Conservation (phyloP, 495 filamentous ascomycete species). For the Clohesyomyces aquaticus region DNA sequence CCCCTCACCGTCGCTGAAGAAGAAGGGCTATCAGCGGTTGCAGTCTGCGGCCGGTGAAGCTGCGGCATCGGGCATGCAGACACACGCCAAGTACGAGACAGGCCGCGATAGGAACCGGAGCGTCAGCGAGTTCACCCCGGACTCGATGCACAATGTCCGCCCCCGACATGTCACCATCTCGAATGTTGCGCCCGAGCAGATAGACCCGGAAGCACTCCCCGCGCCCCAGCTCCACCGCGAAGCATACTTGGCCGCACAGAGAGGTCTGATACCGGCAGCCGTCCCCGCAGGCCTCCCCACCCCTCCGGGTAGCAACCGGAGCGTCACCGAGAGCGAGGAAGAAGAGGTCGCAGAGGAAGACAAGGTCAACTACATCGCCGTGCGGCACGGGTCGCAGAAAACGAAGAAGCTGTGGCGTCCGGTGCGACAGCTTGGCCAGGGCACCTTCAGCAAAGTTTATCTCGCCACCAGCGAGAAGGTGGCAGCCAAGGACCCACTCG, state of each 20-base stretch:
- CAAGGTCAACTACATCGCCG: slow-evolving; percentile 65
- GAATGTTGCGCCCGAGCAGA: slow-evolving; percentile 17
- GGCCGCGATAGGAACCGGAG: slow-evolving; percentile 72
- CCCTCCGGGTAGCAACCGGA: slow-evolving; percentile 66
- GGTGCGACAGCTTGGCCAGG: slow-evolving; percentile 80
- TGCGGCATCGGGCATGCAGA: slow-evolving; percentile 41
- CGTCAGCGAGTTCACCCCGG: slow-evolving; percentile 83
- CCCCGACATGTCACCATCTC: slow-evolving; percentile 73
- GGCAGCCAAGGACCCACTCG: slow-evolving; percentile 45
- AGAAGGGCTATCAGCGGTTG: slow-evolving; percentile 40
- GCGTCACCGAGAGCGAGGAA: slow-evolving; percentile 56
- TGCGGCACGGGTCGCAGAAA: slow-evolving; percentile 58
- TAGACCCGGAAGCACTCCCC: slow-evolving; percentile 50
- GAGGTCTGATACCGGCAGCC: slow-evolving; percentile 61
- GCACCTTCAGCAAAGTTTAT: slow-evolving; percentile 93
- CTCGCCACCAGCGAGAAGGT: slow-evolving; percentile 70
- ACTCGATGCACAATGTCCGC: slow-evolving; percentile 65
- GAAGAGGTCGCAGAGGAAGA: slow-evolving; percentile 52
- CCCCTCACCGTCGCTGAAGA: slow-evolving; percentile 40
- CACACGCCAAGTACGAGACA: slow-evolving; percentile 49
- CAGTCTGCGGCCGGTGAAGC: slow-evolving; percentile 43
- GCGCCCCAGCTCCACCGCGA: slow-evolving; percentile 68
- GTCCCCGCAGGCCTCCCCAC: slow-evolving; percentile 58
- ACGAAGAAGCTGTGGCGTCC: slow-evolving; percentile 71
- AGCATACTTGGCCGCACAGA: slow-evolving; percentile 73